Conservation (phyloP, 768 basidiomycete genomes). For the Boletus rubroflammeus region DNA sequence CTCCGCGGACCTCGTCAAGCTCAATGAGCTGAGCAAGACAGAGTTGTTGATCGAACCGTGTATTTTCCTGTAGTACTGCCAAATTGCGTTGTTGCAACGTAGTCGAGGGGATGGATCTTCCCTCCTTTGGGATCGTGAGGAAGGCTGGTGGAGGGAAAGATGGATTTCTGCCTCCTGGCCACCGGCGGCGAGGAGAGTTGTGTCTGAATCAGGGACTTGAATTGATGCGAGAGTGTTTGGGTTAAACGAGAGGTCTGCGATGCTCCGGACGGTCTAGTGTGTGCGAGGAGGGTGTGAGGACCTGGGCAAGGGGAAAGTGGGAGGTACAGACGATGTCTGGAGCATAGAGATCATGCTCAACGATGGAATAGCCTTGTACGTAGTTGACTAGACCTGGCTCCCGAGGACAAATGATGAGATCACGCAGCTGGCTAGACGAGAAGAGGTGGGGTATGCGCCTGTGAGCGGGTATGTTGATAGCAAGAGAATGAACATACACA, state of each 20-base stretch:
- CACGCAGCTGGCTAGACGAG: conserved; percentile 62
- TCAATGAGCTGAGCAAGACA: conserved; percentile 61
- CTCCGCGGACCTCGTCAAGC: conserved; percentile 54
- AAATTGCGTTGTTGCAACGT: conserved; percentile 29
- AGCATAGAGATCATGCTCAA: conserved; percentile 56
- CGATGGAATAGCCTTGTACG: conserved; percentile 47
- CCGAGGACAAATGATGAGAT: conserved; percentile 72
- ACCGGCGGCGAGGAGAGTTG: conserved; percentile 69
- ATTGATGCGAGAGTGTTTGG: conserved; percentile 66
- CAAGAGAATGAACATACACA: conserved; percentile 44
- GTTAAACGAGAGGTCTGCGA: conserved; percentile 53
- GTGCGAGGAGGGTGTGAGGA: conserved; percentile 15
- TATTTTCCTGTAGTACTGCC: conserved; percentile 55
- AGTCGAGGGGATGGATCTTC: conserved; percentile 11
- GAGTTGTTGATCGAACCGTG: conserved; percentile 81
- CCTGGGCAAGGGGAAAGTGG: conserved; percentile 10
- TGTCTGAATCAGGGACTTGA: conserved; percentile 45
- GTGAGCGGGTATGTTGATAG: neutral
- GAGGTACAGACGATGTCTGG: conserved; percentile 43
- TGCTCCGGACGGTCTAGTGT: conserved; percentile 40
- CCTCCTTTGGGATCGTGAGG: conserved; percentile 22
- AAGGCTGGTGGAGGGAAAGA: conserved; percentile 46
- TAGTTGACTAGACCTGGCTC: conserved; percentile 65
- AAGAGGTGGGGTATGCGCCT: conserved; percentile 5
- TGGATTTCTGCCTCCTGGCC: conserved; percentile 73